phyloP scores from a whole-genome alignment of 2,329 filamentous ascomycete species.

The Tolypocladium endophyticum region DNA sequence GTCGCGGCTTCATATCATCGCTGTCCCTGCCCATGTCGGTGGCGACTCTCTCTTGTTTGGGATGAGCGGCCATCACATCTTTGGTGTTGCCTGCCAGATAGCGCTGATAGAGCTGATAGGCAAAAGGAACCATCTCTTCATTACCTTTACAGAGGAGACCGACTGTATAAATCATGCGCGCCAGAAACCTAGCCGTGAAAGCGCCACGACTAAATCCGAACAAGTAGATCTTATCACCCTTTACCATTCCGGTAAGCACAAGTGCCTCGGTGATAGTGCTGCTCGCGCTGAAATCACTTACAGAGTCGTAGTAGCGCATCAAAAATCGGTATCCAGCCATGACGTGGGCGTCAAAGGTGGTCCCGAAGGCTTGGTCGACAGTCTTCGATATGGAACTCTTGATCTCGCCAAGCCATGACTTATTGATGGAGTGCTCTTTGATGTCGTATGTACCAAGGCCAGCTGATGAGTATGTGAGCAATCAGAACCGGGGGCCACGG shows the following conservation, averaged over 20 bases:
- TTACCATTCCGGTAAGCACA: background rate
- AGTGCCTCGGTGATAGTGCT: background rate
- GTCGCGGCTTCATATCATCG: background rate
- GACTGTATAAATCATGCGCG: constrained; percentile 38
- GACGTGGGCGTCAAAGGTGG: constrained; percentile 39
- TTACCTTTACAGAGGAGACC: constrained; percentile 40
- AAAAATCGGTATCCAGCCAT: constrained; percentile 42
- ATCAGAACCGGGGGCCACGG: background rate
- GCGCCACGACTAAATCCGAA: constrained; percentile 44
- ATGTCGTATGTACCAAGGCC: constrained; percentile 39
- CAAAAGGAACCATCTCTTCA: constrained; percentile 43
- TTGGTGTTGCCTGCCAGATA: constrained; percentile 27
- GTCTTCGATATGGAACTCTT: constrained; percentile 25
- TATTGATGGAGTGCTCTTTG: constrained; percentile 29
- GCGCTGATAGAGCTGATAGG: constrained; percentile 31
- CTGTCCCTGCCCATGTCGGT: background rate
- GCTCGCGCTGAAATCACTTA: constrained; percentile 8
- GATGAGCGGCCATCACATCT: constrained; percentile 14
- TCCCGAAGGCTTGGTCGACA: constrained; percentile 32
- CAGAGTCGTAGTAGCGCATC: constrained; percentile 40
- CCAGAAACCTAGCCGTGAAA: constrained; percentile 41
- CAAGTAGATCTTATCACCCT: constrained; percentile 39
- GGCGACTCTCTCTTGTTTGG: background rate
- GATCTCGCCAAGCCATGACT: constrained; percentile 21
- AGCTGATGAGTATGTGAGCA: constrained; percentile 15